Conservation (phyloP, 257 asterid genomes). For the Solanum chaucha region DNA sequence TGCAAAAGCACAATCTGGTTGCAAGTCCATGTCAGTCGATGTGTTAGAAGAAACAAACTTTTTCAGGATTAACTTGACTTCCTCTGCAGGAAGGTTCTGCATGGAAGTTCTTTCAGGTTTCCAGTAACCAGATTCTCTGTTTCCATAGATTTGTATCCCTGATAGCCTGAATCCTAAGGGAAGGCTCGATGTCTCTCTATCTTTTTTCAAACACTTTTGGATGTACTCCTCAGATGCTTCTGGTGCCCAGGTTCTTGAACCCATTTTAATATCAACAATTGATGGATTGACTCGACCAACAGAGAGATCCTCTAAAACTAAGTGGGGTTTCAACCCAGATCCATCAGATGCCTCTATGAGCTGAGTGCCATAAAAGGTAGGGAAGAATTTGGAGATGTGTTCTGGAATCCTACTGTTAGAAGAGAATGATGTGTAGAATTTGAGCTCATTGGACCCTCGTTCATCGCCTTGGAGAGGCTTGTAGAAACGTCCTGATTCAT, state of each 20-base stretch:
- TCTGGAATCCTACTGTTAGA: slow-evolving; percentile 45
- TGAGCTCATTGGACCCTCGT: slow-evolving; percentile 67
- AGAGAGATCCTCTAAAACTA: slow-evolving; percentile 53
- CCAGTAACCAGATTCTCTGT: slow-evolving; percentile 44
- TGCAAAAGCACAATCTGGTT: slow-evolving; percentile 74
- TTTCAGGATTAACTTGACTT: slow-evolving; percentile 37
- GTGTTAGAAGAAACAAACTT: slow-evolving; percentile 56
- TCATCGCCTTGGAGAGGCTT: slow-evolving; percentile 86
- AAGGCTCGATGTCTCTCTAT: slow-evolving; percentile 49
- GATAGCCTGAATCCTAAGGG: slow-evolving; percentile 71
- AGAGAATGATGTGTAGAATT: slow-evolving; percentile 63
- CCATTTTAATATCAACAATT: slow-evolving; percentile 77
- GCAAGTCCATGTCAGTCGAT: slow-evolving; percentile 9
- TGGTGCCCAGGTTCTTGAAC: slow-evolving; percentile 82
- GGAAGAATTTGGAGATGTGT: slow-evolving; percentile 58
- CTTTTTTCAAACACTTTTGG: slow-evolving; percentile 62
- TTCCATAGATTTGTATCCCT: slow-evolving; percentile 49
- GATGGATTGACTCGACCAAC: slow-evolving; percentile 45
- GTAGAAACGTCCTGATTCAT: slow-evolving; percentile 84
- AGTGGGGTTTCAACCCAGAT: slow-evolving; percentile 67
- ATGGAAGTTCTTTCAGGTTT: slow-evolving; percentile 39
- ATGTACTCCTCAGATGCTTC: slow-evolving; percentile 53
- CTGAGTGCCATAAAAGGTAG: slow-evolving; percentile 64
- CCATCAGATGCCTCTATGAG: slow-evolving; percentile 85
- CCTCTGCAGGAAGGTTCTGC: slow-evolving; percentile 43